phyloP scores from a whole-genome alignment of 2,329 filamentous ascomycete genomes.

The Neofusicoccum parvum region DNA sequence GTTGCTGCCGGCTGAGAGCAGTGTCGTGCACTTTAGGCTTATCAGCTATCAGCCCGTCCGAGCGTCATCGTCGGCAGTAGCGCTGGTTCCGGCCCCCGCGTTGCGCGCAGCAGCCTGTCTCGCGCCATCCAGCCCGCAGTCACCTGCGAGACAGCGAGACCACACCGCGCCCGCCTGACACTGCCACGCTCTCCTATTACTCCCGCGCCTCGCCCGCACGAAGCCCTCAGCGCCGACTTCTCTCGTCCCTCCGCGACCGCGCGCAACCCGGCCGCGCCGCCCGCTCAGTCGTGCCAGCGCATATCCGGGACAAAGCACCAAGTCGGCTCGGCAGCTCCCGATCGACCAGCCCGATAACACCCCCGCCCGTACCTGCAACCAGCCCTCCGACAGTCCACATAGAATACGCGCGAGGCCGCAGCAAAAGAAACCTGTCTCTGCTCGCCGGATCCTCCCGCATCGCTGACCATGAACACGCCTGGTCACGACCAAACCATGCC shows the following conservation, averaged over 20 bases:
- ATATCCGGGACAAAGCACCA: slow-evolving; percentile 15
- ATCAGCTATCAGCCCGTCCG: not conserved
- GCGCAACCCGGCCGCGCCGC: not conserved
- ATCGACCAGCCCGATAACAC: not conserved
- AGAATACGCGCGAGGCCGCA: not conserved
- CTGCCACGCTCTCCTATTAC: slow-evolving; percentile 19
- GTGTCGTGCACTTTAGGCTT: slow-evolving; percentile 2
- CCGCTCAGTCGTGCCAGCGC: slow-evolving; percentile 10
- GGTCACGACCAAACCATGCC: slow-evolving; percentile 14
- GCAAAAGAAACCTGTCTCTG: slow-evolving; percentile 11
- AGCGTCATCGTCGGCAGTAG: slow-evolving; percentile 13
- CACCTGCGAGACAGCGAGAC: slow-evolving; percentile 13
- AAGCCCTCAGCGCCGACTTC: not conserved
- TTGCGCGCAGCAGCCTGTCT: not conserved
- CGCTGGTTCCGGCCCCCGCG: slow-evolving; percentile 10
- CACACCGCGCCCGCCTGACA: slow-evolving; percentile 11
- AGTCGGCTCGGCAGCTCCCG: slow-evolving; percentile 12
- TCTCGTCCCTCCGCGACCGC: not conserved
- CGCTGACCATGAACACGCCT: slow-evolving; percentile 1
- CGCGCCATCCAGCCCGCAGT: not conserved
- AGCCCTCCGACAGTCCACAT: not conserved
- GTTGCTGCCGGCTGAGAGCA: not conserved
- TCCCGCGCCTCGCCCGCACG: not conserved
- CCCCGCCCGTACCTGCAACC: not conserved
- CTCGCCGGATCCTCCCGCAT: not conserved